Evolutionary conservation across 305 asterid species (phyloP), one percentile per base, ranked within the genome.

Genomic region (Solanum hybrid): DNA sequence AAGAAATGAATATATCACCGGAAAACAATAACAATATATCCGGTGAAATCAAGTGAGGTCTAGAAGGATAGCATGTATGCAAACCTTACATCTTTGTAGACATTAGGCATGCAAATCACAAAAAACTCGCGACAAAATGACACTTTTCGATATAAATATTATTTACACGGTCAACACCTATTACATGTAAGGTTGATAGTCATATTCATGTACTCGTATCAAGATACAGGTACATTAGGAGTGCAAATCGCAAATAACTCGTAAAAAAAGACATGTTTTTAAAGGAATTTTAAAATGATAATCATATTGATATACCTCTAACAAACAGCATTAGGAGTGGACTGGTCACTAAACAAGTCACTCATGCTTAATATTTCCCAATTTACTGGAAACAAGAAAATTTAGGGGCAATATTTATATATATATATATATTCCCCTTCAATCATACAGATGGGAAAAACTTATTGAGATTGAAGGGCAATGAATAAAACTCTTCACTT

Each of bases 381-480:
- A 79, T 40, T 79, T 80, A 35, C 29, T 38, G 16, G 32, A 12
- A 78, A 78, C 27, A 78, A 80, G 88, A 26, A 51, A 82, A 87
- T 3, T 5, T n/a, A 20, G 24, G 60, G 80, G 89, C 80, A 81
- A 40, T 64, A 40, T n/a, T n/a, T n/a, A n/a, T 42, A 78, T 71
- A 80, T 37, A 78, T 42, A 27, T 4, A 79, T 85, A 73, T 78
- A 86, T 71, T 4, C 34, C 76, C 42, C 11, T 60, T 32, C 24
- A 85, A 46, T 88, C 64, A 97, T 36, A 97, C 95, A 3, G 98
- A 93, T 75, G 99, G 99, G 94, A 96, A 97, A 89, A 94, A 95
- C 92, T 96, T 96, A 95, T 95, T 97, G 90, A 97, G 99, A 92
- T 94, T 95, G 90, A 93, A 92, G 87, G 99, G 99, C 90, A 97